Conservation (phyloP, 768 basidiomycete genomes). For the Austroboletus eburneus region DNA sequence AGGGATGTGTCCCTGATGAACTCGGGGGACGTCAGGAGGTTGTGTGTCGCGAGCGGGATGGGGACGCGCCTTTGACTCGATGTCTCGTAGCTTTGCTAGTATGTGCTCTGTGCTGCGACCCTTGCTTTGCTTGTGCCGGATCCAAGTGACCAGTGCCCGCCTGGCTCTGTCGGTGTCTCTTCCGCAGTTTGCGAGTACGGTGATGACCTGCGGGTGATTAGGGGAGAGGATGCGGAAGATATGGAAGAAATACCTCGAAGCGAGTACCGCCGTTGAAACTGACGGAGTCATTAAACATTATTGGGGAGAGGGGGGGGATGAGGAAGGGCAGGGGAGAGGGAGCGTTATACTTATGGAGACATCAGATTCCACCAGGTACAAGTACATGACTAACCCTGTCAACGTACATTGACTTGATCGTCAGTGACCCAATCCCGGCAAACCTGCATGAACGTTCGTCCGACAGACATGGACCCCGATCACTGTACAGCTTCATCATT, state of each 20-base stretch:
- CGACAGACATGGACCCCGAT: constrained; percentile 2
- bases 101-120: constrained; percentile 30
- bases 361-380: not conserved
- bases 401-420: not conserved
- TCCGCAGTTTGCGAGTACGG: constrained; percentile 33
- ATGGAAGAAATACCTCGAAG: constrained; percentile 18
- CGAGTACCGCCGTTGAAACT: constrained; percentile 29
- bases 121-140: constrained; percentile 27
- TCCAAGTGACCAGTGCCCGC: constrained; percentile 29
- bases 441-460: constrained; percentile 10
- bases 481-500: too few species aligned
- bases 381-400: not conserved
- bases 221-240: not conserved
- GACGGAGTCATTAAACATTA: constrained; percentile 24
- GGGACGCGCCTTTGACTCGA: constrained; percentile 27
- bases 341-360: constrained; percentile 7
- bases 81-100: constrained; percentile 22
- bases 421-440: constrained; percentile 13
- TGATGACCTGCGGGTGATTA: constrained; percentile 23
- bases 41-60: not conserved
- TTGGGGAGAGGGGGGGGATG: not conserved
- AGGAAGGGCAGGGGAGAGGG: not conserved
- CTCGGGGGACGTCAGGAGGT: constrained; percentile 10
- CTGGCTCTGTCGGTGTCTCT: constrained; percentile 24
- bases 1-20: constrained; percentile 29